These are phyloP conservation scores for Excoecaria cochinchinensis DNA, from an alignment of 345 rosid species.

Conservation along the genomic window DNA sequence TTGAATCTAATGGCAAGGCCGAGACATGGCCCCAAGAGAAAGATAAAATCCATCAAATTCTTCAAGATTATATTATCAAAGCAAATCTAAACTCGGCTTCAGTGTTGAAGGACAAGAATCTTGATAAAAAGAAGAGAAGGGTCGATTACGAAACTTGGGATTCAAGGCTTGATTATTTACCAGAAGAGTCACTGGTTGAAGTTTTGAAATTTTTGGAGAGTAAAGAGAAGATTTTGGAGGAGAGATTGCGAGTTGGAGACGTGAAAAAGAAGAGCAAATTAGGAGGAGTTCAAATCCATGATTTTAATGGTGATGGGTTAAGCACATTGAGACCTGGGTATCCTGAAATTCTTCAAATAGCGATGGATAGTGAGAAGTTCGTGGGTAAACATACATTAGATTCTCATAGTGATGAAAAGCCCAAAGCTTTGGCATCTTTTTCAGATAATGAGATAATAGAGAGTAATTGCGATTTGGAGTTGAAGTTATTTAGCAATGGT, in stretches of 20 bases:
- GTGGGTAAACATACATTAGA: too few relatives aligned
- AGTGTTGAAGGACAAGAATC: background rate
- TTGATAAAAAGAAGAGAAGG: background rate
- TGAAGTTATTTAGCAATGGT: too few relatives aligned
- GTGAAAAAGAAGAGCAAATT: too few relatives aligned
- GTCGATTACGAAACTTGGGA: background rate
- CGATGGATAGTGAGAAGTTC: too few relatives aligned
- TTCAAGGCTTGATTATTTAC: background rate
- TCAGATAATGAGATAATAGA: too few relatives aligned
- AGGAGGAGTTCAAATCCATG: too few relatives aligned
- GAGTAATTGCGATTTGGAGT: too few relatives aligned
- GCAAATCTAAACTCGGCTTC: background rate
- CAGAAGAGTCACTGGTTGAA: background rate
- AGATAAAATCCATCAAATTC: background rate
- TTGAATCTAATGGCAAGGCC: background rate
- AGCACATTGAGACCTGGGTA: too few relatives aligned
- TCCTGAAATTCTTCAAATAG: too few relatives aligned
- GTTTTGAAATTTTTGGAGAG: background rate
- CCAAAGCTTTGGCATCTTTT: too few relatives aligned
- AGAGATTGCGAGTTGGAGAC: background rate
- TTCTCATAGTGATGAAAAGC: too few relatives aligned
- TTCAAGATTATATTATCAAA: background rate
- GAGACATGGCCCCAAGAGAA: conserved; percentile 11
- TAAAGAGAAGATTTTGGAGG: background rate
- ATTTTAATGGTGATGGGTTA: too few relatives aligned